phyloP scores from a whole-genome alignment of 495 filamentous ascomycete genomes.

The Penicillium turbatum region DNA sequence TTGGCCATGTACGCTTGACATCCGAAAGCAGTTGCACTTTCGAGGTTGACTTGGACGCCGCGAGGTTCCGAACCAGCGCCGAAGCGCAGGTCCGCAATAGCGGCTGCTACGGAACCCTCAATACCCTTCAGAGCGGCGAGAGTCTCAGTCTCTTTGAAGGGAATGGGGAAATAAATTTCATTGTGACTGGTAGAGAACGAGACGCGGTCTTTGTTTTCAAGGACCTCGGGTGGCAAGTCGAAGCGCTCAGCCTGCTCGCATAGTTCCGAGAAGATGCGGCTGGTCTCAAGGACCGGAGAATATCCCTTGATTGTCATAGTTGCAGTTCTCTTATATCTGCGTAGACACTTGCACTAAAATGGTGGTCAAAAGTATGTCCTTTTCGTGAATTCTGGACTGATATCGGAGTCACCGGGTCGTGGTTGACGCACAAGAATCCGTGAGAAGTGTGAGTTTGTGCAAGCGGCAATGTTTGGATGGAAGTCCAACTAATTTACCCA shows the following conservation, averaged over 20 bases:
- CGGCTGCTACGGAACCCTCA: slow-evolving; percentile 62
- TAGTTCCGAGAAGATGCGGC: slow-evolving; percentile 39
- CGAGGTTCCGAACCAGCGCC: slow-evolving; percentile 31
- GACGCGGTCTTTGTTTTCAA: slow-evolving; percentile 34
- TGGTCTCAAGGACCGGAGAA: slow-evolving; percentile 41
- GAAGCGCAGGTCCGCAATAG: slow-evolving; percentile 56
- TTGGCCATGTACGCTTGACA: slow-evolving; percentile 71
- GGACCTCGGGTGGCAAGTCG: slow-evolving; percentile 33
- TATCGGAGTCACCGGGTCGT: neutral
- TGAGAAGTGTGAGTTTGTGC: too few species aligned
- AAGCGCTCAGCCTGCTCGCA: slow-evolving; percentile 40
- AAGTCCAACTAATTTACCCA: too few species aligned
- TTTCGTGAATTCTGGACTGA: neutral
- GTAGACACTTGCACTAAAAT: neutral
- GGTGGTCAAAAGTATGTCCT: neutral
- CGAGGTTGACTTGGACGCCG: slow-evolving; percentile 56
- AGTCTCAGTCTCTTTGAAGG: slow-evolving; percentile 67
- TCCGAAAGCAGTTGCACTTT: slow-evolving; percentile 61
- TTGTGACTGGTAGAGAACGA: slow-evolving; percentile 40
- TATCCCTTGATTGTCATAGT: slow-evolving; percentile 25
- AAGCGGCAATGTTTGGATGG: too few species aligned
- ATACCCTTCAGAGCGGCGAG: slow-evolving; percentile 64
- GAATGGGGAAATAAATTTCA: slow-evolving; percentile 55
- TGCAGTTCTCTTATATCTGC: neutral
- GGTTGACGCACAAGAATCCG: neutral